Evolutionary conservation across 2,329 filamentous ascomycete species (phyloP), one percentile per base, ranked within the genome.

Genomic region (Paraphoma sp.): DNA sequence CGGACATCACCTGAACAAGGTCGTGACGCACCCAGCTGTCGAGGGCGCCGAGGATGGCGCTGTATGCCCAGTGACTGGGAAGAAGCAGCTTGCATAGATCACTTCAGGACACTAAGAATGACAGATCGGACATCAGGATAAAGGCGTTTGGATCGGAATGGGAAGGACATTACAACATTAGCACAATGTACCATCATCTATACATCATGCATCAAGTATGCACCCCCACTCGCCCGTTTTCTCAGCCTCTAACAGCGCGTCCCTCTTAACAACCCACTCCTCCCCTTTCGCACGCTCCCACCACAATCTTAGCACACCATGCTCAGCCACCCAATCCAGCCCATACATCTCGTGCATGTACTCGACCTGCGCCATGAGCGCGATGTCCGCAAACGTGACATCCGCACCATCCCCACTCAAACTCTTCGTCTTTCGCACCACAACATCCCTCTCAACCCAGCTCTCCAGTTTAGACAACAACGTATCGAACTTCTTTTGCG

Each of bases 11-110:
- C 72, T 76, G 71, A 64, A 69, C 7, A 80, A 80, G 68, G 76
- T 81, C 9, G 67, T 73, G 41, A 64, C 64, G 48, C 79, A 81
- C 59, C 78, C 78, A 9, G 71, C 60, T 44, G 76, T 81, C n/a
- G 55, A 73, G 41, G 68, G 70, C 4, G 74, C 76, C 14, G 70
- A 70, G n/a, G 60, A 74, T 17, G 77, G 68, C 1, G 65, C 69
- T 9, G 75, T 79, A 47, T 81, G 79, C 60, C 79, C 79, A 9
- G 78, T 81, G 51, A 78, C 75, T 18, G 77, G 77, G 6, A 69
- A 71, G 56, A 68, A 63, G 48, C 66, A 68, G 23, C 48, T 51
- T 49, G 63, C 64, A 8, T 65, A 65, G 28, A 45, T 14, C 3
- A 3, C 33, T 2, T 3, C 14, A 3, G 33, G 7, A 10, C 7